Conservation (phyloP, 2,329 filamentous ascomycete species). For the Diplodia mutila region DNA sequence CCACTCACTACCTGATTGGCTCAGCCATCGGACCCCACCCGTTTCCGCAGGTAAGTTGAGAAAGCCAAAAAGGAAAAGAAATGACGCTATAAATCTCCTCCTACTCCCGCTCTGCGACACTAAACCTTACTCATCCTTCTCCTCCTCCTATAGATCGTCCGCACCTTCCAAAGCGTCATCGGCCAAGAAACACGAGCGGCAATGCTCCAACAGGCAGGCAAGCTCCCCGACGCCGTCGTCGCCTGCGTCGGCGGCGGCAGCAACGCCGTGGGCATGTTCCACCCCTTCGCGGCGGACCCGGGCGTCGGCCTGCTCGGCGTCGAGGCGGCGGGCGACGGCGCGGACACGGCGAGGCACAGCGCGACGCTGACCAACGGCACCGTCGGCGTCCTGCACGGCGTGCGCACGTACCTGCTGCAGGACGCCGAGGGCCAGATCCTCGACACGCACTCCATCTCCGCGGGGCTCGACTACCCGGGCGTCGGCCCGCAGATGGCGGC, state of each 20-base stretch:
- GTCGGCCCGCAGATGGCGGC: slow-evolving; percentile 88
- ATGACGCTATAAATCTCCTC: not conserved
- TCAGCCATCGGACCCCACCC: slow-evolving; percentile 97
- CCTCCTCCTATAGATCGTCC: slow-evolving; percentile 70
- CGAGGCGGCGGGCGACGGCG: slow-evolving; percentile 90
- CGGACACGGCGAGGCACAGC: slow-evolving; percentile 83
- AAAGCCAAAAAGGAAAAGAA: too few relatives aligned
- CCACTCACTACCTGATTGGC: slow-evolving; percentile 97
- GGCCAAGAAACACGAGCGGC: slow-evolving; percentile 92
- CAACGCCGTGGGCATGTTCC: slow-evolving; percentile 98
- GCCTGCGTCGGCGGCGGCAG: slow-evolving; percentile 95
- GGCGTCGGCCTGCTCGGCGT: slow-evolving; percentile 89
- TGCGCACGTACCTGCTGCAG: slow-evolving; percentile 93
- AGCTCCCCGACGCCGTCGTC: slow-evolving; percentile 92
- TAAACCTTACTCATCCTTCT: not conserved
- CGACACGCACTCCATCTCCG: slow-evolving; percentile 95
- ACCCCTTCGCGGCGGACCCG: slow-evolving; percentile 85
- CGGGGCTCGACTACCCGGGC: slow-evolving; percentile 94
- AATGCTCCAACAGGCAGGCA: slow-evolving; percentile 80
- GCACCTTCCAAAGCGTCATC: slow-evolving; percentile 96
- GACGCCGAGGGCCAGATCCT: slow-evolving; percentile 89
- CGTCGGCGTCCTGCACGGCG: slow-evolving; percentile 93
- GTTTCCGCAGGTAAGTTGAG: slow-evolving; percentile 63
- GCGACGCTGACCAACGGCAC: slow-evolving; percentile 87
- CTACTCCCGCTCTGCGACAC: not conserved